Percentiles rank a stretch among this genome's conserved stretches.
Conservation (phyloP, 768 basidiomycete species). For the Psilocybe tampanensis region DNA sequence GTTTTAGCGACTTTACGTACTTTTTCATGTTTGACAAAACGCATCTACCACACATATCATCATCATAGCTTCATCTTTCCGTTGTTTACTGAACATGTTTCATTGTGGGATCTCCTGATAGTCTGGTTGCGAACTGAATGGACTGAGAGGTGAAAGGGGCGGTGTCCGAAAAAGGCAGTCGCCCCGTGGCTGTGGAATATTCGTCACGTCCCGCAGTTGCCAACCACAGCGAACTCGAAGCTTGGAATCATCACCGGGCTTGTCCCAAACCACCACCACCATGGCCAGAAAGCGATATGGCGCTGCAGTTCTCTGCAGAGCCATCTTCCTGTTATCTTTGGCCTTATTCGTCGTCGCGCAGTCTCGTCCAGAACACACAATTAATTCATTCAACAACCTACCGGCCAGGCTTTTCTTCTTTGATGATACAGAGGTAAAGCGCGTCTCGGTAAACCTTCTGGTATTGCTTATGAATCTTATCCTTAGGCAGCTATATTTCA, state of each 20-base stretch:
- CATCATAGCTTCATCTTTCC: no score
- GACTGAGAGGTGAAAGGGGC: not conserved
- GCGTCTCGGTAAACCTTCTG: not conserved
- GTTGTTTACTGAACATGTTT: not conserved
- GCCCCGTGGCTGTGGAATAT: slow-evolving; percentile 18
- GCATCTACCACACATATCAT: no score
- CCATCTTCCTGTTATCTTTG: slow-evolving; percentile 16
- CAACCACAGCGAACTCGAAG: slow-evolving; percentile 6
- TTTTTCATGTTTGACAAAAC: no score
- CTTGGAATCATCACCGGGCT: slow-evolving; percentile 3
- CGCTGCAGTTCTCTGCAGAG: slow-evolving; percentile 15
- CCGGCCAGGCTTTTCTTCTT: slow-evolving; percentile 88
- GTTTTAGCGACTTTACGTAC: no score
- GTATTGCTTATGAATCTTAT: slow-evolving; percentile 9
- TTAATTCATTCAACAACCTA: slow-evolving; percentile 67
- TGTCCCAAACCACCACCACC: slow-evolving; percentile 22
- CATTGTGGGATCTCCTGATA: not conserved
- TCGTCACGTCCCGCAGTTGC: slow-evolving; percentile 17
- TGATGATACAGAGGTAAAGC: slow-evolving; percentile 79
- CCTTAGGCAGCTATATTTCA: slow-evolving; percentile 72
- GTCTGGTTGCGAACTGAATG: not conserved
- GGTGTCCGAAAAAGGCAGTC: not conserved
- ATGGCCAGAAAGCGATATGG: slow-evolving; percentile 17
- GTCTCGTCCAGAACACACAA: slow-evolving; percentile 43
- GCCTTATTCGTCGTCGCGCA: slow-evolving; percentile 22